Evolutionary conservation across 75 land plant genomes (phyloP).

Genomic region (Isoetes taiwanensis): DNA sequence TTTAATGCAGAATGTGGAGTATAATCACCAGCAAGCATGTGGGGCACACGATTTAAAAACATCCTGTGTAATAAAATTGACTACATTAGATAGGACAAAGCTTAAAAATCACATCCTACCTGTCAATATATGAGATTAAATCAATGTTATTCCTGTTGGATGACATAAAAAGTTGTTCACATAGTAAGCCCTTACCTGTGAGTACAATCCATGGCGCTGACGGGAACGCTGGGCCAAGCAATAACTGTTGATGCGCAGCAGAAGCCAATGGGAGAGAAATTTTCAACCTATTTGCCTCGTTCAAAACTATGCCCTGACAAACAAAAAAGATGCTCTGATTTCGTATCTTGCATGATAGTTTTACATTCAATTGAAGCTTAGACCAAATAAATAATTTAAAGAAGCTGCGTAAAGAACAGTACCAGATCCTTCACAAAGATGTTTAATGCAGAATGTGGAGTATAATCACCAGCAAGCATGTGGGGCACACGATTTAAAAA

Average conservation of each 20-base stretch:
- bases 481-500: slow-evolving; percentile 4
- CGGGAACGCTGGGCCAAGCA: too few relatives aligned
- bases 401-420: neutral
- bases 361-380: too few relatives aligned
- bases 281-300: neutral
- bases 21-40: slow-evolving; percentile 88
- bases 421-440: slow-evolving; percentile 3
- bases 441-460: slow-evolving; percentile 1
- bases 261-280: neutral
- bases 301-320: neutral
- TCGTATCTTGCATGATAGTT: too few relatives aligned
- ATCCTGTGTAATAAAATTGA: slow-evolving; percentile 57
- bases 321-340: too few relatives aligned
- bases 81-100: too few relatives aligned
- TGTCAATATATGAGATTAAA: too few relatives aligned
- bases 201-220: too few relatives aligned
- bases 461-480: slow-evolving; percentile 3
- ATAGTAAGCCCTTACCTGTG: too few relatives aligned
- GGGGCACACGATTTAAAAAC: slow-evolving; percentile 96
- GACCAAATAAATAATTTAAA: neutral
- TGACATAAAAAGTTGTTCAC: too few relatives aligned
- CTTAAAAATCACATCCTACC: too few relatives aligned
- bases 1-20: slow-evolving; percentile 86
- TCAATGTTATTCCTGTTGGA: too few relatives aligned
- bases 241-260: slow-evolving; percentile 3